Evolutionary conservation across 2,329 filamentous ascomycete species (phyloP), one percentile per base, ranked within the genome.

Genomic region (Amauroascus niger): DNA sequence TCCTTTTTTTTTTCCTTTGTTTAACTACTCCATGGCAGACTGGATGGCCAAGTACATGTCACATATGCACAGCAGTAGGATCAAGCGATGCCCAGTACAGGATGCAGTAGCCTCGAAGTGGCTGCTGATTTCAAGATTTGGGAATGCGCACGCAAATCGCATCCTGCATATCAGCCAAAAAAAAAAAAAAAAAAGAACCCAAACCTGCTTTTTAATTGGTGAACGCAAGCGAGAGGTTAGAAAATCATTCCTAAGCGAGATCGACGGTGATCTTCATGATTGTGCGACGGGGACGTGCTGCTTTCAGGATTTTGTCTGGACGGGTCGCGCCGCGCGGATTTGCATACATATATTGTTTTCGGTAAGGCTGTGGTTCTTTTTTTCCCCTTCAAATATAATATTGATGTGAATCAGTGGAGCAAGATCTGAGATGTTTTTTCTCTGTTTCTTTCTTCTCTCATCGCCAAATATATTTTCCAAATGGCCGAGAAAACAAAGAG

Each of bases 151-250:
- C 14, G 13, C 24, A 24, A 16, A 30, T 30, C 5, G 7, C 3
- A 2, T 3, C 16, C 18, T 7, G 28, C 48, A 33, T 14, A 5
- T 39, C 18, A 9, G 9, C 4, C 5, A 9, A 30, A 30, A 30
- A 30, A 30, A 30, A 30, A 30, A 9, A 30, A 30, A 30, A 30
- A 9, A 30, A 30, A 30, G 5, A 30, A 30, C 4, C n/a, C n/a
- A n/a, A n/a, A n/a, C n/a, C n/a, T n/a, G n/a, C n/a, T n/a, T n/a
- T 45, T 52, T 35, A 28, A 45, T 52, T 52, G 49, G 41, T 32
- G 30, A 39, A 20, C 4, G 14, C 30, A 46, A 52, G 50, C 50
- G 50, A 52, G 41, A 46, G 32, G 11, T 50, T 43, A 9, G 22
- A 8, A 8, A 43, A 20, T n/a, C 30, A 14, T 9, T 11, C 18